Percentiles rank a stretch among this genome's conserved stretches.
These are phyloP conservation scores for Rhizophagus clarus DNA, from an alignment of 192 early-diverging fungal genomes.

Conservation along the genomic window DNA sequence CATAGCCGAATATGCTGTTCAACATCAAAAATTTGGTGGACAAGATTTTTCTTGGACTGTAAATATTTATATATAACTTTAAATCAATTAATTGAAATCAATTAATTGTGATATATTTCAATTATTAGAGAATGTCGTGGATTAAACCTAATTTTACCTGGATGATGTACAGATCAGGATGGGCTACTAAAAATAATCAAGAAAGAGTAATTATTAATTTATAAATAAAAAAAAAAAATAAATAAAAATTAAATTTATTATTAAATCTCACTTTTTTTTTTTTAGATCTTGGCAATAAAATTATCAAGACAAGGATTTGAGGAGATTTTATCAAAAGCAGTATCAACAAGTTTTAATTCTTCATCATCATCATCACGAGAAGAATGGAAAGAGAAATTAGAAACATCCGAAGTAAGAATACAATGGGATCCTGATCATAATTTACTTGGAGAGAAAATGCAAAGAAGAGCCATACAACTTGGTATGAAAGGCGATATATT, in stretches of 20 bases:
- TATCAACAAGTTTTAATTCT: slow-evolving; percentile 30
- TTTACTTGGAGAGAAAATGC: slow-evolving; percentile 33
- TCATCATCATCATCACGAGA: slow-evolving; percentile 16
- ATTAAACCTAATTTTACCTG: slow-evolving; percentile 52
- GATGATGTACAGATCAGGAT: slow-evolving; percentile 55
- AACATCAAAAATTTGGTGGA: slow-evolving; percentile 44
- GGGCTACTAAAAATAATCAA: slow-evolving; percentile 47
- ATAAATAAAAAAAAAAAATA: too few relatives aligned
- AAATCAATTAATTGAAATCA: too few relatives aligned
- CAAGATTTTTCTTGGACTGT: slow-evolving; percentile 36
- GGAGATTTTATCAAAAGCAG: slow-evolving; percentile 31
- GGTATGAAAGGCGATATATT: slow-evolving; percentile 37
- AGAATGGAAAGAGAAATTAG: slow-evolving; percentile 16
- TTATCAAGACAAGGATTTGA: slow-evolving; percentile 37
- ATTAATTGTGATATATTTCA: too few relatives aligned
- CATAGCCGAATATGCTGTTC: slow-evolving; percentile 40
- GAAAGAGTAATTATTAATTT: slow-evolving; percentile 33
- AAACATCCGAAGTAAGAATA: slow-evolving; percentile 40
- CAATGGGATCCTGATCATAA: slow-evolving; percentile 56
- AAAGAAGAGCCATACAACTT: slow-evolving; percentile 47
- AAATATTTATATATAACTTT: neutral
- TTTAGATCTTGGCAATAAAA: slow-evolving; percentile 37
- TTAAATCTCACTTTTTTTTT: too few relatives aligned
- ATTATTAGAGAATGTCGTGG: slow-evolving; percentile 47
- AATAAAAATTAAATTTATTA: too few relatives aligned